Percentiles rank a stretch among this genome's conserved stretches.
phyloP scores from a whole-genome alignment of 139 green algal species.

The Coccomyxa sp. region DNA sequence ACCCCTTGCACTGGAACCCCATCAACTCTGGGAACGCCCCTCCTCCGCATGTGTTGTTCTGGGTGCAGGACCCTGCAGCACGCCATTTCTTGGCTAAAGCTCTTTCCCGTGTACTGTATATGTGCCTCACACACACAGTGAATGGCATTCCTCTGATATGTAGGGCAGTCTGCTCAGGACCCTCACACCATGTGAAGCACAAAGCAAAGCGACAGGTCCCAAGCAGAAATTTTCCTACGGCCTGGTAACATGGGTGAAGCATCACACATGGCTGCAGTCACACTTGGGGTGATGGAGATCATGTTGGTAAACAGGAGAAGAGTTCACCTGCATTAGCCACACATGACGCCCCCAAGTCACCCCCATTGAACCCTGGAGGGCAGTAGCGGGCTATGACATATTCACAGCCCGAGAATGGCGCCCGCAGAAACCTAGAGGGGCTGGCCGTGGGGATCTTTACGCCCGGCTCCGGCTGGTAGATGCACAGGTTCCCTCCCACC shows the following conservation, averaged over 20 bases:
- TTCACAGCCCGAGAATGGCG: not conserved
- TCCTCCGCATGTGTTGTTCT: not conserved
- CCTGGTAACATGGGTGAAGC: no score
- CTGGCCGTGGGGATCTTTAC: not conserved
- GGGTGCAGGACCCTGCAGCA: not conserved
- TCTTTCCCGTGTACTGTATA: no score
- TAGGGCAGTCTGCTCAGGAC: no score
- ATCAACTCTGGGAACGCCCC: not conserved
- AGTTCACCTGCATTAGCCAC: not conserved
- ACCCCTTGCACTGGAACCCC: not conserved
- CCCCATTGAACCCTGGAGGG: not conserved
- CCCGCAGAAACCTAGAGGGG: not conserved
- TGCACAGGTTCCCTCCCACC: not conserved
- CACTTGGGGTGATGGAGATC: no score
- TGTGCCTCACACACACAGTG: no score
- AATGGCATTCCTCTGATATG: no score
- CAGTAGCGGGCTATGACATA: not conserved
- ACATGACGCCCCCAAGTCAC: not conserved
- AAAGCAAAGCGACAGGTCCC: no score
- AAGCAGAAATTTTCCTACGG: no score
- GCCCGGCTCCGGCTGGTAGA: not conserved
- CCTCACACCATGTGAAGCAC: no score
- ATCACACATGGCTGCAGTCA: no score
- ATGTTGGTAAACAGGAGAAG: no score
- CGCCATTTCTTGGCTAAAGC: no score